phyloP scores from a whole-genome alignment of 345 rosid genomes.

The Ceriops zippeliana region DNA sequence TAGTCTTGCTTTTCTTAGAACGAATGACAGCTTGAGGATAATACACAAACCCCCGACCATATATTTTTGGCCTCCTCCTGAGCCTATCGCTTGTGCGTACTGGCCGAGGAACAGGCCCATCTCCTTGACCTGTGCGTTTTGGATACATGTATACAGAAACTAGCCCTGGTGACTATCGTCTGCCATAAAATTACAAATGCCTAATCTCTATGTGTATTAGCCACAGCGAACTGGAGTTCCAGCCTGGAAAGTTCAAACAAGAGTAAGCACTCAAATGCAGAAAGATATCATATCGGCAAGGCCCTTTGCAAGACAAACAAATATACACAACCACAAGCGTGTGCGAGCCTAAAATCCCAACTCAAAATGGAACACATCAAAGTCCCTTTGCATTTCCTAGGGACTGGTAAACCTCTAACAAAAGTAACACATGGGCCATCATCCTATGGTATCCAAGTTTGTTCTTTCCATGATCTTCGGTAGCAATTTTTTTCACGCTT shows the following conservation, averaged over 20 bases:
- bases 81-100: slow-evolving; percentile 92
- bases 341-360: neutral
- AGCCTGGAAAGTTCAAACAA: neutral
- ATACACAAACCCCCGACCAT: slow-evolving; percentile 58
- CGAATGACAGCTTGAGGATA: slow-evolving; percentile 57
- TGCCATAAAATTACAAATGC: slow-evolving; percentile 47
- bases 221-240: slow-evolving; percentile 8
- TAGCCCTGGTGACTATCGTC: slow-evolving; percentile 31
- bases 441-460: no score
- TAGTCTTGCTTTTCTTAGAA: slow-evolving; percentile 68
- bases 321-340: neutral
- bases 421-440: no score
- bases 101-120: slow-evolving; percentile 76
- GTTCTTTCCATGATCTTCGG: no score
- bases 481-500: no score
- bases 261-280: slow-evolving; percentile 3
- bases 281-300: neutral
- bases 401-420: no score
- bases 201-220: slow-evolving; percentile 12
- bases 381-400: no score
- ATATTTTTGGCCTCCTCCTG: slow-evolving; percentile 76
- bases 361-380: no score
- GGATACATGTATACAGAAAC: slow-evolving; percentile 66
- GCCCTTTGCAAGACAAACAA: neutral
- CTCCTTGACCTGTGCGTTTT: slow-evolving; percentile 77